Conservation (phyloP, 2,329 filamentous ascomycete species). For the Atkinsonella texensis region DNA sequence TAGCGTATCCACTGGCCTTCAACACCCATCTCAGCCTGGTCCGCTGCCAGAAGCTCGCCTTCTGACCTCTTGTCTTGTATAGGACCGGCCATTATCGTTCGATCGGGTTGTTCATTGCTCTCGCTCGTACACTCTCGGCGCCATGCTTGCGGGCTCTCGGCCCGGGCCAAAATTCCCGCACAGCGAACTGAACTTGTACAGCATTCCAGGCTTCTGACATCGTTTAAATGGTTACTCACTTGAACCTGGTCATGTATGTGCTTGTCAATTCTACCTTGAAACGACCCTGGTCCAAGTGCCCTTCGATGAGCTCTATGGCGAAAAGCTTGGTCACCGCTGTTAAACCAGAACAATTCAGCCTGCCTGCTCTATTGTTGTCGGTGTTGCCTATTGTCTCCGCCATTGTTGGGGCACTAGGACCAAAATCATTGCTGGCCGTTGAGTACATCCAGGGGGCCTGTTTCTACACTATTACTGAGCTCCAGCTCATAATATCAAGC, state of each 20-base stretch:
- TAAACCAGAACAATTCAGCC: neutral
- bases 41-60: neutral
- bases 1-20: neutral
- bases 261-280: neutral
- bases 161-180: neutral
- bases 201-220: neutral
- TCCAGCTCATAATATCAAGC: neutral
- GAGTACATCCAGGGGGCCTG: neutral
- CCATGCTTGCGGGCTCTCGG: neutral
- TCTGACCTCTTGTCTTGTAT: neutral
- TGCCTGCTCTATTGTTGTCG: constrained; percentile 2
- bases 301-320: neutral
- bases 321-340: neutral
- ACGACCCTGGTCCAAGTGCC: neutral
- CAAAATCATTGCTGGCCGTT: neutral
- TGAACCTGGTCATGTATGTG: neutral
- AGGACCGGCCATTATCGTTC: neutral
- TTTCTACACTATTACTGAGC: neutral
- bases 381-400: constrained; percentile 6
- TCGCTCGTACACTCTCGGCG: neutral
- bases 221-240: neutral
- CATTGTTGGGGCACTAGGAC: neutral
- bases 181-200: neutral
- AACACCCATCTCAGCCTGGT: no score
- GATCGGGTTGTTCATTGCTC: neutral